Evolutionary conservation across 371 early-diverging fungal genomes (phyloP).

Genomic region (Basidiobolus heterosporus): DNA sequence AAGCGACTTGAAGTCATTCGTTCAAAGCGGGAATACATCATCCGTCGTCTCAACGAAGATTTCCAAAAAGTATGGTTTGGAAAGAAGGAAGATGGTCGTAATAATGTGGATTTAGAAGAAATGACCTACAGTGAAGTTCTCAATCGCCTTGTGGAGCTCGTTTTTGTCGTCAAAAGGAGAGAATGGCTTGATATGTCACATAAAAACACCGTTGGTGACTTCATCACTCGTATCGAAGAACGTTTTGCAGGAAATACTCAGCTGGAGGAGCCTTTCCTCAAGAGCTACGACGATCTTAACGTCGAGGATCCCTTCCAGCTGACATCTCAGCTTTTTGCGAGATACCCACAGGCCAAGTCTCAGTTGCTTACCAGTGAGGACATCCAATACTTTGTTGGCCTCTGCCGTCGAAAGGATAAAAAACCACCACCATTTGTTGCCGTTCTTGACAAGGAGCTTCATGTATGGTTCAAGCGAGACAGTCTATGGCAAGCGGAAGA

Average conservation of each 20-base stretch:
- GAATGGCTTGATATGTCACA: conserved; percentile 80
- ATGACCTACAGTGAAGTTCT: conserved; percentile 90
- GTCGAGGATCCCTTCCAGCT: conserved; percentile 29
- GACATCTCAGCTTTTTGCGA: conserved; percentile 1
- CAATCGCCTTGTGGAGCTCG: conserved; percentile 61
- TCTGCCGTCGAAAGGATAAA: conserved; percentile 63
- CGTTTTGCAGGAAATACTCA: conserved; percentile 39
- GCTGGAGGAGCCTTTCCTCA: too few species aligned
- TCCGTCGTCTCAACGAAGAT: conserved; percentile 76
- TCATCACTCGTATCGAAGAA: conserved; percentile 77
- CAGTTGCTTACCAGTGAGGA: conserved; percentile 82
- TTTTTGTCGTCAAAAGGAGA: conserved; percentile 58
- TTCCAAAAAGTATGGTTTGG: conserved; percentile 93
- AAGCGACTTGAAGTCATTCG: conserved; percentile 66
- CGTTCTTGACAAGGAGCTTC: conserved; percentile 79
- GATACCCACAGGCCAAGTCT: conserved; percentile 53
- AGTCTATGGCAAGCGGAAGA: conserved; percentile 92
- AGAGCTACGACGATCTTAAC: too few species aligned
- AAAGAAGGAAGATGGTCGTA: conserved; percentile 50
- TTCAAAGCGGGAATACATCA: conserved; percentile 83
- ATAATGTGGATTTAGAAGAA: conserved; percentile 56
- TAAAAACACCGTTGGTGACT: conserved; percentile 73
- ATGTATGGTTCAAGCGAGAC: conserved; percentile 92
- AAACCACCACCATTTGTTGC: conserved; percentile 90
- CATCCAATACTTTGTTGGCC: conserved; percentile 70